Evolutionary conservation across 805 yeast species (phyloP).

Genomic region (Candida bentonensis): DNA sequence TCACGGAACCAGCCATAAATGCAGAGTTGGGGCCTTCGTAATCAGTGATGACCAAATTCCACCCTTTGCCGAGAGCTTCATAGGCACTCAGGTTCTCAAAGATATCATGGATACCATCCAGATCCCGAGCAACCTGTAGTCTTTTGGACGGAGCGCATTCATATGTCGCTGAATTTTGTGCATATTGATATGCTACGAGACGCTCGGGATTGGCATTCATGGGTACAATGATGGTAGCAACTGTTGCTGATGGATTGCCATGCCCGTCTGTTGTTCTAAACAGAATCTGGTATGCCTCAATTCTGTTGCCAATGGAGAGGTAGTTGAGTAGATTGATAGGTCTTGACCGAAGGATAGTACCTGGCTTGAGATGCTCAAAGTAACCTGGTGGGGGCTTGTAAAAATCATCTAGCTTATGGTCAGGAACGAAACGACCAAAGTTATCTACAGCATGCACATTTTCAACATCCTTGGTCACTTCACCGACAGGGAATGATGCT

Average conservation of each 20-base stretch:
- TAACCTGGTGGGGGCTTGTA: not conserved
- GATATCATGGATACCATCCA: not conserved
- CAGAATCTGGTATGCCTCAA: slow-evolving; percentile 10
- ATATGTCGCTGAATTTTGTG: slow-evolving; percentile 13
- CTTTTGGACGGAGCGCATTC: slow-evolving; percentile 14
- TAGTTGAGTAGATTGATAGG: not conserved
- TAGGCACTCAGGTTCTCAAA: slow-evolving; percentile 4
- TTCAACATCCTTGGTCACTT: no score
- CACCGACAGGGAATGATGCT: no score
- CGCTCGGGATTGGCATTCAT: slow-evolving; percentile 3
- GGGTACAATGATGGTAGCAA: slow-evolving; percentile 13
- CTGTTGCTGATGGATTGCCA: slow-evolving; percentile 12
- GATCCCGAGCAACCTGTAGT: slow-evolving; percentile 5
- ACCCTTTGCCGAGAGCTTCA: slow-evolving; percentile 9
- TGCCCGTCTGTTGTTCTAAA: slow-evolving; percentile 7
- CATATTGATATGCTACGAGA: slow-evolving; percentile 11
- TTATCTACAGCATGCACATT: no score
- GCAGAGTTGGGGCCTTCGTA: slow-evolving; percentile 19
- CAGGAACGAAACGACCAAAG: no score
- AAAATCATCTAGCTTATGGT: not conserved
- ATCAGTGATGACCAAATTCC: slow-evolving; percentile 13
- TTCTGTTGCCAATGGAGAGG: not conserved
- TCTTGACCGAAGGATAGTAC: not conserved
- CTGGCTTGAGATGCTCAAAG: not conserved
- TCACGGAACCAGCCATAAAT: slow-evolving; percentile 16